Base-by-base conservation (phyloP, 352 stramenopile genomes). In the Detonula confervacea region DNA sequence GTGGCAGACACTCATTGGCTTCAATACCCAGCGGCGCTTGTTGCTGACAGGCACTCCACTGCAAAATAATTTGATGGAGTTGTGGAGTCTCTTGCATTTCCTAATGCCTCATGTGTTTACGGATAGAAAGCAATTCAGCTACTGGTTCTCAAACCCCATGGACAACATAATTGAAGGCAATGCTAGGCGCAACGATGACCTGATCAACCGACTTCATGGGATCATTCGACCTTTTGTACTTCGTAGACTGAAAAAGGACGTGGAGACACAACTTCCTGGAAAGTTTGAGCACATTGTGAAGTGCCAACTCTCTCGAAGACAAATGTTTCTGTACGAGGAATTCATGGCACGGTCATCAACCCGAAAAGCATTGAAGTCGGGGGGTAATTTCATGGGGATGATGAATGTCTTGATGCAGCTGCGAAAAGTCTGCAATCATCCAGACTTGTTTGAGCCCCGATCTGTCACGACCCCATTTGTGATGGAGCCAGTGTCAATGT, bases 391-490 rank as follows among this genome's bases (percentile, higher is more conserved):
- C 73, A 98, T 99, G 95, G 97, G 96, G 77, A 99, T 99, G 97
- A 99, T 99, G 97, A 98, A 98, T 70, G 96, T 99, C 12, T 89
- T 99, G 6, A 99, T 99, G 97, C 97, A 99, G 80, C 89, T 99
- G 9, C 92, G 97, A 33, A 99, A 99, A 82, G 94, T 96, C 33
- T 94, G 92, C 84, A 99, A 99, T 76, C 97, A 99, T 76, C 97
- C 97, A n/a, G 97, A 99, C 86, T 88, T 99, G 37, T 99, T 99
- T 86, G 97, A 99, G 73, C 90, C 96, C 27, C 82, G 97, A n/a
- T 96, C 97, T 6, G 98, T 99, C 42, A 85, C 92, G 9, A 98
- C 96, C n/a, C 97, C 97, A 39, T 97, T 99, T 75, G 92, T 95
- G 29, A 81, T 96, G 65, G 77, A 91, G 18, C 79, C 80, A 44